Base-by-base conservation (phyloP, 176 grass and related monocot species). In the Musa beccarii region DNA sequence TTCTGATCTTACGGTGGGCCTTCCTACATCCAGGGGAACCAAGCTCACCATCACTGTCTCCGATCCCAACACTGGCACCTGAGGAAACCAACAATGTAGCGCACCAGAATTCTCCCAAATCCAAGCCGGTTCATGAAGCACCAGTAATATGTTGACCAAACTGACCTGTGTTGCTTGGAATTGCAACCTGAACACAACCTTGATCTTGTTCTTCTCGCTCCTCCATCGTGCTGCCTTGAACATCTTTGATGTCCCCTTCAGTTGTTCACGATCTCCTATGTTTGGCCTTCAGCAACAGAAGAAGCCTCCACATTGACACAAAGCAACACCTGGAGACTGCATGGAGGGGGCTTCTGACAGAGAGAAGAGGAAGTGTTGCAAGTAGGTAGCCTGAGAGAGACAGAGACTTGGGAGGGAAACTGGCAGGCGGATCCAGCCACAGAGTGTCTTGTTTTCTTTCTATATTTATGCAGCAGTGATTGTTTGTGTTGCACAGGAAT, bases 151-250 rank as follows among this genome's bases (percentile, higher is more conserved):
- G 15, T n/a, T 52, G 29, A 21, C 2, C 15, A 43, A 8, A 69
- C 8, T 69, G 49, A 82, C 94, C 94, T 98, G 86, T 26, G 90
- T 89, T 26, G 81, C 88, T 66, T 92, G 86, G 85, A 99, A 95
- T 77, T 89, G 96, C 61, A 99, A 85, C 81, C 89, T 99, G 91
- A 94, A 99, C 72, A 86, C 76, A 54, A 87, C 83, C 81, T 92
- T 99, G 81, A 81, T 83, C 89, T 86, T 99, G 86, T 79, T 86
- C 82, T 86, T 83, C 73, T 87, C 92, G 86, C 83, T 81, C 54
- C 85, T 83, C 91, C 96, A 91, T 84, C 86, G 86, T n/a, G 74
- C 51, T 15, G 89, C 81, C 79, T 87, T 99, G 81, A 99, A 99
- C 96, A 99, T 99, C 25, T 81, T 89, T 29, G 57, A 14, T 55